Percentiles rank a stretch among this genome's conserved stretches.
Evolutionary conservation across 2,329 filamentous ascomycete species (phyloP).

Genomic region (Plenodomus tracheiphilus): DNA sequence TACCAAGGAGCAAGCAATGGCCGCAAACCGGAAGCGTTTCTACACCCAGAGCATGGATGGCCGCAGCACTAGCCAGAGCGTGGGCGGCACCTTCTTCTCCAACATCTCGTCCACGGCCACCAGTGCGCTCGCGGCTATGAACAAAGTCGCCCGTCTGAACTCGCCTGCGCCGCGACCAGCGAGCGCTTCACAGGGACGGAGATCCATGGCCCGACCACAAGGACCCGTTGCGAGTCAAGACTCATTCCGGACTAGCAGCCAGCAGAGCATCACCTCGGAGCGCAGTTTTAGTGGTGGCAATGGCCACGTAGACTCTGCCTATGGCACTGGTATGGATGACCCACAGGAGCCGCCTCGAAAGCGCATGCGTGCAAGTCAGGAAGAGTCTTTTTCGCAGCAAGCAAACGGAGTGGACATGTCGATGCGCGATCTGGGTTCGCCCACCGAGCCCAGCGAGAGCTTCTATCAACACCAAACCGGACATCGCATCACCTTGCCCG

Average conservation of each 20-base stretch:
- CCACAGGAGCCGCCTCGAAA: slow-evolving; percentile 79
- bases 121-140: slow-evolving; percentile 92
- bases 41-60: slow-evolving; percentile 77
- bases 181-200: slow-evolving; percentile 66
- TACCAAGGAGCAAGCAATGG: slow-evolving; percentile 98
- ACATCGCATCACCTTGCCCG: slow-evolving; percentile 50
- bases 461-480: slow-evolving; percentile 57
- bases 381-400: slow-evolving; percentile 45
- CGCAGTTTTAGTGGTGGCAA: slow-evolving; percentile 66
- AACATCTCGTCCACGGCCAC: slow-evolving; percentile 94
- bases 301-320: slow-evolving; percentile 64
- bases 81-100: slow-evolving; percentile 89
- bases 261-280: slow-evolving; percentile 77
- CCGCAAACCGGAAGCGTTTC: slow-evolving; percentile 83
- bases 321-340: slow-evolving; percentile 62
- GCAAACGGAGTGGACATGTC: slow-evolving; percentile 55
- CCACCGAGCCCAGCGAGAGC: slow-evolving; percentile 79
- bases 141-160: slow-evolving; percentile 86
- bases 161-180: slow-evolving; percentile 70
- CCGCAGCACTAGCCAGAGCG: slow-evolving; percentile 63
- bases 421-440: slow-evolving; percentile 65
- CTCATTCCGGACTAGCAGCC: slow-evolving; percentile 72
- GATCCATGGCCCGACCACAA: slow-evolving; percentile 72
- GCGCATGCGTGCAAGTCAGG: slow-evolving; percentile 59
- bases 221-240: slow-evolving; percentile 65